Evolutionary conservation across 768 basidiomycete genomes (phyloP).

Genomic region (Auricularia sp.): DNA sequence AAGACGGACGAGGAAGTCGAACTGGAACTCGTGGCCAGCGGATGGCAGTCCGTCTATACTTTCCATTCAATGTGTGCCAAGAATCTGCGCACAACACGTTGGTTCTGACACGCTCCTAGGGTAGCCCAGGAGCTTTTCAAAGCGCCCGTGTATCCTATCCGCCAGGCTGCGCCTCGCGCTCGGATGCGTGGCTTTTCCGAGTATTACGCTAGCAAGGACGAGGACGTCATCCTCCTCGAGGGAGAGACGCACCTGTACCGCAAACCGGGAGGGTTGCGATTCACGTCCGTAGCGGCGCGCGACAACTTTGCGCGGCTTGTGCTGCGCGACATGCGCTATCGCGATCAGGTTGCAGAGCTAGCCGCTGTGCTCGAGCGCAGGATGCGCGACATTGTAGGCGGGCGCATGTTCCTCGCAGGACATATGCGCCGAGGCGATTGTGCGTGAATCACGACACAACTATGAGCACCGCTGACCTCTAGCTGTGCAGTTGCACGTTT

Average conservation of each 20-base stretch:
- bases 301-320: constrained; percentile 6
- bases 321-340: constrained; percentile 5
- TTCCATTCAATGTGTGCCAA: background rate
- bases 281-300: background rate
- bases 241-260: constrained; percentile 6
- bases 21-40: background rate
- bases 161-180: background rate
- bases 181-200: background rate
- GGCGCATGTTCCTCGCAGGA: constrained; percentile 5
- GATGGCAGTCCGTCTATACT: constrained; percentile 2
- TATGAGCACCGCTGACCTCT: background rate
- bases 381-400: constrained; percentile 3
- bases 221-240: constrained; percentile 1
- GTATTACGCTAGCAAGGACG: background rate
- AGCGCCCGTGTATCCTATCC: constrained; percentile 2
- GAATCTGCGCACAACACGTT: too few species aligned
- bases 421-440: constrained; percentile 11
- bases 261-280: constrained; percentile 3
- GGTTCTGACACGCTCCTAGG: background rate
- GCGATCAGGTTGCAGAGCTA: background rate
- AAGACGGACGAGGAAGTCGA: background rate
- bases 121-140: constrained; percentile 1
- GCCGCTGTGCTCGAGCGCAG: constrained; percentile 2
- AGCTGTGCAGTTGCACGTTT: background rate
- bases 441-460: background rate